Evolutionary conservation across 805 yeast genomes (phyloP).

Genomic region (Zygosaccharomyces pseudorouxii): DNA sequence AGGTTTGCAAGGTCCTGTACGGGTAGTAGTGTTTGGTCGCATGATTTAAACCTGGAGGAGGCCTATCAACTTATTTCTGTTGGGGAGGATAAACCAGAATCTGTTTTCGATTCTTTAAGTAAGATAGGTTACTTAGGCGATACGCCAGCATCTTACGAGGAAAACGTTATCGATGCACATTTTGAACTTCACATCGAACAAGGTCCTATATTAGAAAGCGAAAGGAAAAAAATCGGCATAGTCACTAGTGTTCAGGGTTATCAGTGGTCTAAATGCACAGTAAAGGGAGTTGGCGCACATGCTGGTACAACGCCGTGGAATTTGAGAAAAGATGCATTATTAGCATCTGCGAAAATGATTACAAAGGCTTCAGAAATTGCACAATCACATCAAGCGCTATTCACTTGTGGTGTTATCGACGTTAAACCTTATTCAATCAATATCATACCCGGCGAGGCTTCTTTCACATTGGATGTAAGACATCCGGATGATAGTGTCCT

Average conservation of each 20-base stretch:
- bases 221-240: constrained; percentile 53
- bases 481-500: constrained; percentile 46
- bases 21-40: constrained; percentile 68
- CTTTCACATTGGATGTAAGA: constrained; percentile 58
- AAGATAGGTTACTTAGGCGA: constrained; percentile 62
- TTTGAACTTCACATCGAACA: constrained; percentile 75
- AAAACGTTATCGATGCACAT: constrained; percentile 59
- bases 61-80: constrained; percentile 51
- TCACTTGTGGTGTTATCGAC: constrained; percentile 54
- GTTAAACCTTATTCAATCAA: constrained; percentile 59
- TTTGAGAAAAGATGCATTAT: constrained; percentile 56
- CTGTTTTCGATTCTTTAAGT: constrained; percentile 50
- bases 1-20: constrained; percentile 66
- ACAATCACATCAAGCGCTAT: constrained; percentile 46
- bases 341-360: constrained; percentile 55
- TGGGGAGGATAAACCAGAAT: constrained; percentile 45
- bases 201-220: constrained; percentile 64
- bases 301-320: constrained; percentile 70
- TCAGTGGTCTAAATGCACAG: constrained; percentile 54
- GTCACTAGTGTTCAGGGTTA: constrained; percentile 66
- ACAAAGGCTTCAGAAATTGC: constrained; percentile 54
- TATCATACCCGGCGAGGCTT: constrained; percentile 59
- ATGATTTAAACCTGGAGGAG: constrained; percentile 41
- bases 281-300: constrained; percentile 62
- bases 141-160: constrained; percentile 43